A percentile compares a stretch with the other conserved stretches of the same genome.
phyloP scores from a whole-genome alignment of 257 asterid species.

The Cinchona pubescens region DNA sequence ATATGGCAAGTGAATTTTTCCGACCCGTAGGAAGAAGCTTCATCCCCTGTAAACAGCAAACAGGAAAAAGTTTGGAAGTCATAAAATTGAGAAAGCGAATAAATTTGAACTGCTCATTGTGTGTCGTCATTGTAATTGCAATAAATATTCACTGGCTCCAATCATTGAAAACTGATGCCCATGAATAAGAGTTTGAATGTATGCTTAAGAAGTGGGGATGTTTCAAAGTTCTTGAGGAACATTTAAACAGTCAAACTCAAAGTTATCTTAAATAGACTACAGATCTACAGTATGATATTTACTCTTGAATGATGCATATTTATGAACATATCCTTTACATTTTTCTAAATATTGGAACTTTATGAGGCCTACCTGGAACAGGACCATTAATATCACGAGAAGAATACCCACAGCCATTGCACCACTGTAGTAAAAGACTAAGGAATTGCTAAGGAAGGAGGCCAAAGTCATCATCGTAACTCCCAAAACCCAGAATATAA shows the following conservation, averaged over 20 bases:
- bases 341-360: background rate
- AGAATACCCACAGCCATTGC: constrained; percentile 74
- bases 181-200: too few species aligned
- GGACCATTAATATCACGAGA: constrained; percentile 78
- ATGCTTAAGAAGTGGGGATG: background rate
- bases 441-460: constrained; percentile 69
- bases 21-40: constrained; percentile 93
- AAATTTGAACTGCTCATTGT: background rate
- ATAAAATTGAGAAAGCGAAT: too few species aligned
- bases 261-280: background rate
- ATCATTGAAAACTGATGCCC: background rate
- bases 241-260: background rate
- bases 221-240: background rate
- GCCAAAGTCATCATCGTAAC: constrained; percentile 54
- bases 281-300: background rate
- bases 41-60: constrained; percentile 74
- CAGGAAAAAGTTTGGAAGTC: background rate
- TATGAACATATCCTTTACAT: background rate
- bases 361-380: constrained; percentile 62
- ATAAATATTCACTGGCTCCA: background rate
- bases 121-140: background rate
- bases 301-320: background rate
- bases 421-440: constrained; percentile 75
- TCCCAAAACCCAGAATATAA: constrained; percentile 68
- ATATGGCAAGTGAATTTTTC: constrained; percentile 63